Conservation (phyloP, 306 rosid species). For the Cicer chorassanicum region DNA sequence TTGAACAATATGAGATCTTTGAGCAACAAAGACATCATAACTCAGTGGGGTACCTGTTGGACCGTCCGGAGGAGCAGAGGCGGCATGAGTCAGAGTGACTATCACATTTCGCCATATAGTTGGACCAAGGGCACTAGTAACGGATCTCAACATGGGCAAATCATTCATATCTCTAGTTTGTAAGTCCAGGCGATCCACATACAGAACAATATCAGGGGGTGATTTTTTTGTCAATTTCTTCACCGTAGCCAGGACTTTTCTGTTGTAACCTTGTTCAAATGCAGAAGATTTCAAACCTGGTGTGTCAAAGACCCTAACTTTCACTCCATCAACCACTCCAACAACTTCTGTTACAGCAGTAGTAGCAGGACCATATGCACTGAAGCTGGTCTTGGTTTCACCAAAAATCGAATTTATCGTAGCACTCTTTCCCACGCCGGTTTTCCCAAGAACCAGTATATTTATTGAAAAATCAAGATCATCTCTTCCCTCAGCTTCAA, state of each 20-base stretch:
- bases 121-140: constrained; percentile 70
- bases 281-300: constrained; percentile 93
- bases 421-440: constrained; percentile 98
- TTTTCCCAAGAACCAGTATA: constrained; percentile 88
- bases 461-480: constrained; percentile 74
- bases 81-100: constrained; percentile 87
- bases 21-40: constrained; percentile 94
- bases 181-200: constrained; percentile 90
- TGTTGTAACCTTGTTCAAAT: constrained; percentile 68
- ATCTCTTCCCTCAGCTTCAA: constrained; percentile 75
- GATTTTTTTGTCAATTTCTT: constrained; percentile 74
- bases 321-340: constrained; percentile 87
- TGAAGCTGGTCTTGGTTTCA: constrained; percentile 70
- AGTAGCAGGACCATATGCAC: constrained; percentile 89
- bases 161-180: constrained; percentile 93
- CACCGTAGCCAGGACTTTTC: constrained; percentile 68
- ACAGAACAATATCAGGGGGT: constrained; percentile 90
- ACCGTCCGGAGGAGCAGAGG: constrained; percentile 98
- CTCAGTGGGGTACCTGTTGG: constrained; percentile 88
- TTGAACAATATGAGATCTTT: constrained; percentile 89
- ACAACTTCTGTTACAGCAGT: constrained; percentile 73
- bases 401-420: constrained; percentile 93
- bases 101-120: constrained; percentile 83
- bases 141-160: constrained; percentile 73
- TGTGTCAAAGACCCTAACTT: constrained; percentile 81